These are phyloP conservation scores for Tausonia pullulans DNA, from an alignment of 1,284 basidiomycete species.

Conservation along the genomic window DNA sequence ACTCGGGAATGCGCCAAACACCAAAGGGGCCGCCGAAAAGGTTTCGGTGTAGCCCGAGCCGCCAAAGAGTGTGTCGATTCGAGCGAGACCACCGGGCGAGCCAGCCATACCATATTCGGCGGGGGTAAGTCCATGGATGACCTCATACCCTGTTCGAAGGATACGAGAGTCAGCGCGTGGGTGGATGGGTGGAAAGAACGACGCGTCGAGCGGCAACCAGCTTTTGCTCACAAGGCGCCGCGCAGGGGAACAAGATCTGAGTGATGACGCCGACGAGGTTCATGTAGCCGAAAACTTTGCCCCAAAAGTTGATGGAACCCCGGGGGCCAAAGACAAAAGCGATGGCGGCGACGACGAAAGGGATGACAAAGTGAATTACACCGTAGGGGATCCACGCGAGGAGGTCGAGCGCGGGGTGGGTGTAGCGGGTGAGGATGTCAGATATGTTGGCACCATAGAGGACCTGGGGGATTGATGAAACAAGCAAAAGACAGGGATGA, in stretches of 20 bases:
- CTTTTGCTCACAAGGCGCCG: constrained; percentile 59
- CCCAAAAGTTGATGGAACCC: constrained; percentile 74
- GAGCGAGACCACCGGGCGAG: constrained; percentile 80
- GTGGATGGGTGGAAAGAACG: not conserved
- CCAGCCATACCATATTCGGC: constrained; percentile 86
- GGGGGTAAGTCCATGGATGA: constrained; percentile 90
- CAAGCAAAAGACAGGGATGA: too few species aligned
- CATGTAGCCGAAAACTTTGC: constrained; percentile 82
- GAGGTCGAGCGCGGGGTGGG: constrained; percentile 82
- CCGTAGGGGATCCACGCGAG: constrained; percentile 96
- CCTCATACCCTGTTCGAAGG: constrained; percentile 71
- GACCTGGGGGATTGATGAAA: not conserved
- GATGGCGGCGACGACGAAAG: constrained; percentile 66
- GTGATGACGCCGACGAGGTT: constrained; percentile 79
- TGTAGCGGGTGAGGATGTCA: constrained; percentile 87
- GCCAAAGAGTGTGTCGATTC: constrained; percentile 83
- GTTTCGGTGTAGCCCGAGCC: constrained; percentile 63
- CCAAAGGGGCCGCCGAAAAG: constrained; percentile 83
- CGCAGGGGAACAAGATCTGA: constrained; percentile 84
- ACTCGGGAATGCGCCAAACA: constrained; percentile 94
- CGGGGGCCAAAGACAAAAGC: constrained; percentile 71
- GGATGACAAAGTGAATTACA: constrained; percentile 74
- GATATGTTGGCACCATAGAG: constrained; percentile 95
- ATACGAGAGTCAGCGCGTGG: too few species aligned
- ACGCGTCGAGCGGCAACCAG: not conserved